A percentile compares a stretch with the other conserved stretches of the same genome.
Conservation (phyloP, 768 basidiomycete genomes). For the Lentinula raphanica region DNA sequence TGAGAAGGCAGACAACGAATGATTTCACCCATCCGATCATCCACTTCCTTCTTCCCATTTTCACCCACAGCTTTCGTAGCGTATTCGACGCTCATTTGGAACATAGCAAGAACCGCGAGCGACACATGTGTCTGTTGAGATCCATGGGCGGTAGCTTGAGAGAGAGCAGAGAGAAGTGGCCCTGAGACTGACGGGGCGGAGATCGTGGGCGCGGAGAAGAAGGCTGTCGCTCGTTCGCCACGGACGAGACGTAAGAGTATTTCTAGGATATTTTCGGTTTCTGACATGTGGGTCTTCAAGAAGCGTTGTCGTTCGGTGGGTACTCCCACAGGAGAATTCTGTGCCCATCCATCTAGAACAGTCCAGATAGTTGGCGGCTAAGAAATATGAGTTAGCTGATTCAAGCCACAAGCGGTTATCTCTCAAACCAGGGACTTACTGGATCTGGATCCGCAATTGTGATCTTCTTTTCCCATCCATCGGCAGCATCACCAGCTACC, state of each 20-base stretch:
- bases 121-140: conserved; percentile 92
- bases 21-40: conserved; percentile 80
- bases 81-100: conserved; percentile 78
- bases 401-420: not conserved
- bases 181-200: conserved; percentile 62
- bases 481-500: conserved; percentile 77
- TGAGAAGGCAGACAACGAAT: conserved; percentile 84
- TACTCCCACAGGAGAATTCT: conserved; percentile 74
- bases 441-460: conserved; percentile 91
- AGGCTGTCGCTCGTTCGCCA: conserved; percentile 75
- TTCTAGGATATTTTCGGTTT: conserved; percentile 86
- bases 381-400: conserved; percentile 4
- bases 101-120: conserved; percentile 87
- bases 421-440: conserved; percentile 41
- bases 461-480: conserved; percentile 94
- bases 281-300: conserved; percentile 80
- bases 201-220: conserved; percentile 56
- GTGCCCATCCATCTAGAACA: conserved; percentile 84
- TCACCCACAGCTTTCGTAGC: conserved; percentile 66
- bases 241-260: conserved; percentile 89
- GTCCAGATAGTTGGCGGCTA: conserved; percentile 91
- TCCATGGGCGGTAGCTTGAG: conserved; percentile 74
- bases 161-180: conserved; percentile 63
- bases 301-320: conserved; percentile 80
- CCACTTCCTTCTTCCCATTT: conserved; percentile 66